A percentile compares a stretch with the other conserved stretches of the same genome.
phyloP scores from a whole-genome alignment of 306 rosid species.

The Acacia crassicarpa region DNA sequence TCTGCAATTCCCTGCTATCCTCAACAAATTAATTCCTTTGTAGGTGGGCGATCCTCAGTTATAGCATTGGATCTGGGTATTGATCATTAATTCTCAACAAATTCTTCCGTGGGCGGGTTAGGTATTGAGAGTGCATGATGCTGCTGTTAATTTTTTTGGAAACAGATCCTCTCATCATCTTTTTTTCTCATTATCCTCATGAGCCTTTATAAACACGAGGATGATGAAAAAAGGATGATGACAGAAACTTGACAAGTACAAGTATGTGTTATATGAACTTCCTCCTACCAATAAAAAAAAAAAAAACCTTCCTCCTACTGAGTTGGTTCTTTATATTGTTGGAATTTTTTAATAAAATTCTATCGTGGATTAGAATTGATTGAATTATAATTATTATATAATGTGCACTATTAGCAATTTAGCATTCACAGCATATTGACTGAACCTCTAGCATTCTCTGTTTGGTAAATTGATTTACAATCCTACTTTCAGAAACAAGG shows the following conservation, averaged over 20 bases:
- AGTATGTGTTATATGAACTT: constrained; percentile 1
- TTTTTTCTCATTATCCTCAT: too few species aligned
- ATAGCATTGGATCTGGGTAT: background rate
- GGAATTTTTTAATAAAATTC: background rate
- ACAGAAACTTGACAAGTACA: background rate
- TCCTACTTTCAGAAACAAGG: constrained; percentile 39
- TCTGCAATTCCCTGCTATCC: background rate
- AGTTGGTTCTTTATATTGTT: background rate
- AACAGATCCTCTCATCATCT: too few species aligned
- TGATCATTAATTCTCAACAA: background rate
- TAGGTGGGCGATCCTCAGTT: background rate
- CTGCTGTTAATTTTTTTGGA: background rate
- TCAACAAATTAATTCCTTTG: too few species aligned
- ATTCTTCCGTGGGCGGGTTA: background rate
- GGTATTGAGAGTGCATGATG: background rate
- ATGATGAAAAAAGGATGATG: too few species aligned
- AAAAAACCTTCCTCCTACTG: background rate
- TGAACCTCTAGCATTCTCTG: constrained; percentile 7
- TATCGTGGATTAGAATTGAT: background rate
- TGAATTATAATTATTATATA: background rate
- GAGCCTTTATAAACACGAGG: too few species aligned
- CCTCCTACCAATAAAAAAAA: too few species aligned
- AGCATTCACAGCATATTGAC: background rate
- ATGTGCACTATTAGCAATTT: background rate
- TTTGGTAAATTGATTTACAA: constrained; percentile 10